These are phyloP conservation scores for Diaporthe amygdali DNA, from an alignment of 2,329 filamentous ascomycete genomes.

Conservation along the genomic window DNA sequence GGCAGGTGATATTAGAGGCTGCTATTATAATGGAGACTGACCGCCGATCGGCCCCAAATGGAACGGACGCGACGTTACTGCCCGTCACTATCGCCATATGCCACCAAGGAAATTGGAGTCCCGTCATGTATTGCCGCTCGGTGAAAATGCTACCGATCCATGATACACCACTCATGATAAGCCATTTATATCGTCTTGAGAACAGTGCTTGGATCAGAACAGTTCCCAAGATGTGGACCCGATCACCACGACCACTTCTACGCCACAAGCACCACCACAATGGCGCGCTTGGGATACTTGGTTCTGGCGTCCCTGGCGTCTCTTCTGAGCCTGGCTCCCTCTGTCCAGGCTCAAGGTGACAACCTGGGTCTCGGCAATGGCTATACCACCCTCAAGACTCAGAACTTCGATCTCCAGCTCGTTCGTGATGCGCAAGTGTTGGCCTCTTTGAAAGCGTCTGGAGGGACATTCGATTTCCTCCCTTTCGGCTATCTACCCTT, in stretches of 20 bases:
- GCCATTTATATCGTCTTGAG: not conserved
- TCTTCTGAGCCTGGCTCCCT: slow-evolving; percentile 1
- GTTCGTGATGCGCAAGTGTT: slow-evolving; percentile 53
- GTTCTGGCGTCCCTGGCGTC: not conserved
- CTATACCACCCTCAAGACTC: slow-evolving; percentile 44
- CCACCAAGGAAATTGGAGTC: slow-evolving; percentile 11
- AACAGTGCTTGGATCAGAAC: not conserved
- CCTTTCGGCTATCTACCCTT: slow-evolving; percentile 54
- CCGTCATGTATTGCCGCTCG: slow-evolving; percentile 12
- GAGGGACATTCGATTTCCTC: slow-evolving; percentile 57
- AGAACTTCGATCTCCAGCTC: slow-evolving; percentile 48
- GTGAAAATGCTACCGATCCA: slow-evolving; percentile 14
- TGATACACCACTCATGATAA: not conserved
- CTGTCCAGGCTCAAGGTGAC: slow-evolving; percentile 31
- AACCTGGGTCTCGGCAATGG: slow-evolving; percentile 45
- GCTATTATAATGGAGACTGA: not conserved
- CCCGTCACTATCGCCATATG: slow-evolving; percentile 5
- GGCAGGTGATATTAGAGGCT: slow-evolving; percentile 7
- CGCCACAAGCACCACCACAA: not conserved
- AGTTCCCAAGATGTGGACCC: not conserved
- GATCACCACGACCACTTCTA: not conserved
- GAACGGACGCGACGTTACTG: slow-evolving; percentile 8
- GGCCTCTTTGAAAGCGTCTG: slow-evolving; percentile 48
- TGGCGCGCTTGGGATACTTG: not conserved
- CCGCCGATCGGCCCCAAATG: slow-evolving; percentile 2